These are phyloP conservation scores for Aureobasidium subglaciale DNA, from an alignment of 2,329 filamentous ascomycete genomes.

Conservation along the genomic window DNA sequence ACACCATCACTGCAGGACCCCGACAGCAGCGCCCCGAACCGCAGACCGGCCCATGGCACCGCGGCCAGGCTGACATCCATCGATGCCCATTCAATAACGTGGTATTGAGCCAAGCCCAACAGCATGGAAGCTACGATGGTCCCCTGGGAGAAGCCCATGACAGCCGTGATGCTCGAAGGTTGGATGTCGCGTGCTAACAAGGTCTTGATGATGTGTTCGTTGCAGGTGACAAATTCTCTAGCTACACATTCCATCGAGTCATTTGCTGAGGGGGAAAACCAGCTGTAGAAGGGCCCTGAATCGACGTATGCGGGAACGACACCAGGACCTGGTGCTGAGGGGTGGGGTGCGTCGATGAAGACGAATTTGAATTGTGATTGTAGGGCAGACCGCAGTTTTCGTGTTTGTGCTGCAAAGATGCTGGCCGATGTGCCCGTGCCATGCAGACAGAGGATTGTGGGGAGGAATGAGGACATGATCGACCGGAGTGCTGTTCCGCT, in stretches of 20 bases:
- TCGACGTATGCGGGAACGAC: neutral
- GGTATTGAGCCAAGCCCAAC: neutral
- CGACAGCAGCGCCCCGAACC: neutral
- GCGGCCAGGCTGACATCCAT: neutral
- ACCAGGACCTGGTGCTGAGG: neutral
- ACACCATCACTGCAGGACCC: conserved; percentile 1
- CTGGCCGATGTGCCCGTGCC: neutral
- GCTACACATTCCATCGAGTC: neutral
- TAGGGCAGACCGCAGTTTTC: neutral
- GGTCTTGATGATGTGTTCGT: neutral
- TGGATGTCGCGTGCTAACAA: neutral
- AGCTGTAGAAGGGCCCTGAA: neutral
- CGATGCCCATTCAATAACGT: neutral
- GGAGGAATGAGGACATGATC: neutral
- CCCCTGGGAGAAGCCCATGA: neutral
- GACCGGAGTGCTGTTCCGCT: neutral
- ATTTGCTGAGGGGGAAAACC: neutral
- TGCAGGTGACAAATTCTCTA: neutral
- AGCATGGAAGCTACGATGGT: neutral
- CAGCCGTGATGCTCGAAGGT: neutral
- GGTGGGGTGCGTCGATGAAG: neutral
- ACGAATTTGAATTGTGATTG: neutral
- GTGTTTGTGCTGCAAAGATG: neutral
- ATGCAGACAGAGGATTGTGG: neutral
- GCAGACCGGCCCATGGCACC: neutral